Conservation (phyloP, 179 eudicot genomes). For the Gypsophila paniculata region DNA sequence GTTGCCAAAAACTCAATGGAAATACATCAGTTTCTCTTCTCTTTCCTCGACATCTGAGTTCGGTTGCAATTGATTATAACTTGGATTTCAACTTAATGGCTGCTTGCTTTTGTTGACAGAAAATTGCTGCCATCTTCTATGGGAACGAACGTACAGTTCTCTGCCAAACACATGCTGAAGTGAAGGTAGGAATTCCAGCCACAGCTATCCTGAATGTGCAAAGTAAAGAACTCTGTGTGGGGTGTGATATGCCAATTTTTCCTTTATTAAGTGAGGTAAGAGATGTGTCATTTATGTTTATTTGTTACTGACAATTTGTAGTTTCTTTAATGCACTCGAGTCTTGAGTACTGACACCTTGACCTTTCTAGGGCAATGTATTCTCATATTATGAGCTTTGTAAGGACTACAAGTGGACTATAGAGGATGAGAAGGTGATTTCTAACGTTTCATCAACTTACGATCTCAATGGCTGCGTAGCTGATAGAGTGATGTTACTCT, state of each 20-base stretch:
- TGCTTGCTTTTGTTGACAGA: slow-evolving; percentile 33
- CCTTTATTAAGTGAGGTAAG: slow-evolving; percentile 65
- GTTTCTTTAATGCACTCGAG: too few relatives aligned
- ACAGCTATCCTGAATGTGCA: slow-evolving; percentile 60
- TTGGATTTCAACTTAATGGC: not conserved
- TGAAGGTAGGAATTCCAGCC: slow-evolving; percentile 72
- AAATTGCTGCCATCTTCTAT: slow-evolving; percentile 55
- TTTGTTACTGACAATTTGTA: slow-evolving; percentile 10
- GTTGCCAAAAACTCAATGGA: not conserved
- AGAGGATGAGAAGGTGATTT: slow-evolving; percentile 51
- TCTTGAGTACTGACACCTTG: slow-evolving; percentile 15
- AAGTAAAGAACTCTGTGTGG: slow-evolving; percentile 71
- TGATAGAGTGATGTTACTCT: slow-evolving; percentile 15
- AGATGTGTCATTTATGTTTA: slow-evolving; percentile 9
- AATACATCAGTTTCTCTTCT: not conserved
- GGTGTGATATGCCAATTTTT: slow-evolving; percentile 64
- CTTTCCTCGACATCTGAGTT: slow-evolving; percentile 1
- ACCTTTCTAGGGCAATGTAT: slow-evolving; percentile 59
- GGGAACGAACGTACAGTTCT: slow-evolving; percentile 48
- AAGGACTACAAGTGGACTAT: slow-evolving; percentile 64
- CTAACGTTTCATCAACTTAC: slow-evolving; percentile 5
- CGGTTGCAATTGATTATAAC: not conserved
- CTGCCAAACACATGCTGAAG: slow-evolving; percentile 56
- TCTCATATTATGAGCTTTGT: slow-evolving; percentile 88
- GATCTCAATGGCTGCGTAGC: not conserved